Evolutionary conservation across 2,329 filamentous ascomycete genomes (phyloP).

Genomic region (Aspergillus nomiae): DNA sequence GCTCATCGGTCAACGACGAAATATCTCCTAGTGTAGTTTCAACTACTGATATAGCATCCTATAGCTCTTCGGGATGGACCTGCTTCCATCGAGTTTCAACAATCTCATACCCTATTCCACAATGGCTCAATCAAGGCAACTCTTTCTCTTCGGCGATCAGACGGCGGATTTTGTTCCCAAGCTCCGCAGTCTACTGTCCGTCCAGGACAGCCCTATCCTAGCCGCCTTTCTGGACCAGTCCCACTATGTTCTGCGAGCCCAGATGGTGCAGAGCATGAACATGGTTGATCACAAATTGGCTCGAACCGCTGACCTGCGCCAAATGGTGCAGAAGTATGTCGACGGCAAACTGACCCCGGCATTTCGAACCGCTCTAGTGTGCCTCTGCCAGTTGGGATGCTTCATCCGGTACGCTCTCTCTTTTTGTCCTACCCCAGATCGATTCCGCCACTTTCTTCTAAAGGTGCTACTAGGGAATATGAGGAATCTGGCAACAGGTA

Average conservation of each 20-base stretch:
- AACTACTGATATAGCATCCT: too few species aligned
- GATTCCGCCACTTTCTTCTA: too few species aligned
- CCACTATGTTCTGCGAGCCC: slow-evolving; percentile 10
- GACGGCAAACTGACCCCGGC: slow-evolving; percentile 3
- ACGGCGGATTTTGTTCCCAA: slow-evolving; percentile 16
- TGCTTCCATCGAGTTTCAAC: too few species aligned
- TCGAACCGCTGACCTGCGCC: slow-evolving; percentile 10
- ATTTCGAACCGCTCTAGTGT: slow-evolving; percentile 12
- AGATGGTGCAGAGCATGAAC: slow-evolving; percentile 9
- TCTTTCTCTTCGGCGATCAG: slow-evolving; percentile 24
- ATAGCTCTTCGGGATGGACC: too few species aligned
- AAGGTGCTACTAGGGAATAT: too few species aligned
- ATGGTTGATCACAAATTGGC: slow-evolving; percentile 3
- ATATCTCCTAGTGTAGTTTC: too few species aligned
- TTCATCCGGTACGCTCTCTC: slow-evolving; percentile 9
- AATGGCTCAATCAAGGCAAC: not conserved
- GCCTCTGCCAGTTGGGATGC: slow-evolving; percentile 11
- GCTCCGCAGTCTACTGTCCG: not conserved
- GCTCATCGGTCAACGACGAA: too few species aligned
- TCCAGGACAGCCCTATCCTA: slow-evolving; percentile 7
- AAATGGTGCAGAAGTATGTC: slow-evolving; percentile 10
- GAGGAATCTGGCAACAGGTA: too few species aligned
- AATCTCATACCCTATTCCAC: not conserved
- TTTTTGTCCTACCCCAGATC: not conserved
- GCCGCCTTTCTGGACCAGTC: slow-evolving; percentile 13